Evolutionary conservation across 2,329 filamentous ascomycete species (phyloP).

Genomic region (Colletotrichum viniferum): DNA sequence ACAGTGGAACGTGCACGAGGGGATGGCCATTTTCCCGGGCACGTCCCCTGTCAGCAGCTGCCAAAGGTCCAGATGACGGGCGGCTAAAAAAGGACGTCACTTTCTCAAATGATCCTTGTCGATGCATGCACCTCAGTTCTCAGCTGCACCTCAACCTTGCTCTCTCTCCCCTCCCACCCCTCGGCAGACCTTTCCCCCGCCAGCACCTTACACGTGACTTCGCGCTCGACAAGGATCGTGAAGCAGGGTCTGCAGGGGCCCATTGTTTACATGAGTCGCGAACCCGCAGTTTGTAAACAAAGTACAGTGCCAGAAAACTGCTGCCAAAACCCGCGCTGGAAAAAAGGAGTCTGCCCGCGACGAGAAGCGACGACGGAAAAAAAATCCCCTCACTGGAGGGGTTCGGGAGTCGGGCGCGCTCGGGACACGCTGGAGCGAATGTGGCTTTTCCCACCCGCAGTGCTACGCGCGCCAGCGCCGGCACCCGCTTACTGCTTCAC

Average conservation of each 20-base stretch:
- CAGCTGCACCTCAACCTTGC: neutral
- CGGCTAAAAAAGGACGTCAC: conserved; percentile 16
- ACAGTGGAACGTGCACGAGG: neutral
- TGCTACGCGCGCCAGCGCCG: conserved; percentile 4
- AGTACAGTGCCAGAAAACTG: neutral
- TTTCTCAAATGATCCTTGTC: neutral
- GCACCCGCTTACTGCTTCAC: conserved; percentile 1
- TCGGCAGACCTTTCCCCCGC: neutral
- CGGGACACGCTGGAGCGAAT: neutral
- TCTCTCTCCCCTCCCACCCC: neutral
- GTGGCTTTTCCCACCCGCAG: neutral
- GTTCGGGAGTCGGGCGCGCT: neutral
- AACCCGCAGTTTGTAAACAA: conserved; percentile 18
- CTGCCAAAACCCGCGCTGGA: neutral
- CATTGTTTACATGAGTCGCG: conserved; percentile 23
- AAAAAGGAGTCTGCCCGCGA: neutral
- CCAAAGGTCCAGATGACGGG: conserved; percentile 7
- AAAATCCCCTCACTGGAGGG: neutral
- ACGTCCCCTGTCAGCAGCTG: conserved; percentile 16
- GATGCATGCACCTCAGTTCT: neutral
- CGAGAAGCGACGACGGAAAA: neutral
- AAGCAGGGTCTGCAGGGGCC: conserved; percentile 9
- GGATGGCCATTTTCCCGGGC: neutral
- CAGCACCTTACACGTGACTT: conserved; percentile 6
- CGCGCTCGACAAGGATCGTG: conserved; percentile 7